Conservation (phyloP, 2,329 filamentous ascomycete genomes). For the Aspergillus sp. region DNA sequence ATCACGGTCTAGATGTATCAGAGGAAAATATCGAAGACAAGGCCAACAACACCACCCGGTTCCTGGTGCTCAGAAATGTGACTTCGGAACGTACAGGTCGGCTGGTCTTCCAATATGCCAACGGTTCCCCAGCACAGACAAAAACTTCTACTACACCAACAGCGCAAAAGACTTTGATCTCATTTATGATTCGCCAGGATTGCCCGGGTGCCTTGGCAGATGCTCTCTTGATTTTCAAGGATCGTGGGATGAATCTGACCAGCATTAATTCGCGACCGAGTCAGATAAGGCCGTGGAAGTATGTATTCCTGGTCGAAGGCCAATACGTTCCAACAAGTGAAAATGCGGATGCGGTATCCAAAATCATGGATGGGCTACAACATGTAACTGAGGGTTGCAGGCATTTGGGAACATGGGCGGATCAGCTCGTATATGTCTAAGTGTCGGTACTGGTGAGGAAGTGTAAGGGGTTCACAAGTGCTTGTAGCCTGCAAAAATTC, state of each 20-base stretch:
- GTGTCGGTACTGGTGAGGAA: not conserved
- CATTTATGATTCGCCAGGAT: conserved; percentile 78
- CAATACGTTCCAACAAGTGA: conserved; percentile 53
- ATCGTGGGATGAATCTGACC: conserved; percentile 75
- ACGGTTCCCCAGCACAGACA: conserved; percentile 8
- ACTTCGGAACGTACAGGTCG: conserved; percentile 28
- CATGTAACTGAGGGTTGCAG: conserved; percentile 43
- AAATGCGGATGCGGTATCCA: conserved; percentile 31
- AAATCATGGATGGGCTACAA: conserved; percentile 36
- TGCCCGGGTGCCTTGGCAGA: conserved; percentile 80
- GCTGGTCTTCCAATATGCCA: conserved; percentile 21
- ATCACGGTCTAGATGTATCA: conserved; percentile 70
- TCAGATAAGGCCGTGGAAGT: conserved; percentile 75
- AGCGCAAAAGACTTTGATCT: conserved; percentile 66
- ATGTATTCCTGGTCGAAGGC: conserved; percentile 94
- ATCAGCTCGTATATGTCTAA: conserved; percentile 27
- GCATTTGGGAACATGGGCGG: conserved; percentile 45
- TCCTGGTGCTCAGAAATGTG: conserved; percentile 47
- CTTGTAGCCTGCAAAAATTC: not conserved
- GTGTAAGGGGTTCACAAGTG: not conserved
- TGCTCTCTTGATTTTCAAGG: conserved; percentile 76
- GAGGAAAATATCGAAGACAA: conserved; percentile 51
- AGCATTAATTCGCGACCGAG: conserved; percentile 88
- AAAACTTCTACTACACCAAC: not conserved
- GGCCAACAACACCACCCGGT: conserved; percentile 51